Evolutionary conservation across 1,284 basidiomycete species (phyloP).

Genomic region (Puccinia polysora): DNA sequence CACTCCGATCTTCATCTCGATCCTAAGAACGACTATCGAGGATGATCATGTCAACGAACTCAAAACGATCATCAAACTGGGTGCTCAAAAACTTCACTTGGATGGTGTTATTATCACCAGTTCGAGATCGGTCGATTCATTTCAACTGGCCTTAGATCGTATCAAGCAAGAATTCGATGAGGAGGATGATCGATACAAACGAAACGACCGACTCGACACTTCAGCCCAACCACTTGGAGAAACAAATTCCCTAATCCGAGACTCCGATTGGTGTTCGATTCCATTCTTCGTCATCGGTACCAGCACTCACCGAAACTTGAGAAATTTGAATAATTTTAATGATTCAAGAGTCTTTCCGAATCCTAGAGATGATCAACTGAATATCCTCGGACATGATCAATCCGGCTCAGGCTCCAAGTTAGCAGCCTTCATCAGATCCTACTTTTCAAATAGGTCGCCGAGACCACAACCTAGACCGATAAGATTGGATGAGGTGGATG

Average conservation of each 20-base stretch:
- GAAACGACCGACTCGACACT: neutral
- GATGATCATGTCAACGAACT: neutral
- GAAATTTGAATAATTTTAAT: neutral
- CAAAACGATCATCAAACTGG: neutral
- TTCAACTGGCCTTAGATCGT: slow-evolving; percentile 2
- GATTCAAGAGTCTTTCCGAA: neutral
- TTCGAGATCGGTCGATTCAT: neutral
- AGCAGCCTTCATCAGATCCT: neutral
- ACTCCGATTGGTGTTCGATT: neutral
- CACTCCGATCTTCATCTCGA: neutral
- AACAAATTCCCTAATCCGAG: no score
- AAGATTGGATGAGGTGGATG: neutral
- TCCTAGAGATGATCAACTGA: neutral
- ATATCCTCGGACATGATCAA: neutral
- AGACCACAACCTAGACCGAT: neutral
- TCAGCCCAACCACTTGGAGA: no score
- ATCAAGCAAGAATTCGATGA: neutral
- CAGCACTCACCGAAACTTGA: neutral
- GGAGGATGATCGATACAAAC: no score
- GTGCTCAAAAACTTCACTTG: neutral
- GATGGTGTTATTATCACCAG: neutral
- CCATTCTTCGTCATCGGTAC: slow-evolving; percentile 15
- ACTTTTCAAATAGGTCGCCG: neutral
- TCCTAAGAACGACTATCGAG: neutral
- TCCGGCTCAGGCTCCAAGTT: slow-evolving; percentile 1